Evolutionary conservation across 2,329 filamentous ascomycete genomes (phyloP).

Genomic region (Ophiosphaerella korrae): DNA sequence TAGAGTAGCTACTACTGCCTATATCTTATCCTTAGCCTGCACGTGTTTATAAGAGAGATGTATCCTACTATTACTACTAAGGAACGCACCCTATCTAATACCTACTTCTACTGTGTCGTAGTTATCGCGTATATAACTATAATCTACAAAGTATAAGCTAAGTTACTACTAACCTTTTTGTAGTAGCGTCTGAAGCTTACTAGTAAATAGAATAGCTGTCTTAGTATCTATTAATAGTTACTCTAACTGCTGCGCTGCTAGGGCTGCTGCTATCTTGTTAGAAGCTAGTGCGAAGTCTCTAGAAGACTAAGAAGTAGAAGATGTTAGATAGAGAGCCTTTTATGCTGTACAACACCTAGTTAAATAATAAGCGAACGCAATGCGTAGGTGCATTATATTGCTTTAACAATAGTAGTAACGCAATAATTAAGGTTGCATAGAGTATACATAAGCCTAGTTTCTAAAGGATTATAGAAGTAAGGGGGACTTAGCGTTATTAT

Average conservation of each 20-base stretch:
- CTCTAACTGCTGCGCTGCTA: slow-evolving; percentile 20
- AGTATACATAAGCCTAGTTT: slow-evolving; percentile 73
- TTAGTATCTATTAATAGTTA: slow-evolving; percentile 23
- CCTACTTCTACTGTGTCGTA: slow-evolving; percentile 28
- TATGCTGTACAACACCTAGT: slow-evolving; percentile 75
- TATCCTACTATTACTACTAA: slow-evolving; percentile 31
- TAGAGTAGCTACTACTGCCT: slow-evolving; percentile 18
- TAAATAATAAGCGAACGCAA: slow-evolving; percentile 79
- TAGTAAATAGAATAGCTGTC: slow-evolving; percentile 26
- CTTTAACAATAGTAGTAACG: slow-evolving; percentile 84
- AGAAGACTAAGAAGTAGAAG: slow-evolving; percentile 79
- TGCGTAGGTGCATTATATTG: slow-evolving; percentile 81
- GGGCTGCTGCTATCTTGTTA: slow-evolving; percentile 31
- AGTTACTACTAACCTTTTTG: slow-evolving; percentile 24
- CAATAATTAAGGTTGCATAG: slow-evolving; percentile 67
- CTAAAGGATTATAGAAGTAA: slow-evolving; percentile 71
- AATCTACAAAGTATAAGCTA: slow-evolving; percentile 36
- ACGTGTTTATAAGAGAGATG: slow-evolving; percentile 22
- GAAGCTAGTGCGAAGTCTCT: slow-evolving; percentile 30
- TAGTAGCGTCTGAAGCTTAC: slow-evolving; percentile 37
- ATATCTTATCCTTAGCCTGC: slow-evolving; percentile 30
- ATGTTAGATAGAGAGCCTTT: slow-evolving; percentile 85
- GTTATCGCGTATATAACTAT: slow-evolving; percentile 38
- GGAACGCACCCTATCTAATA: slow-evolving; percentile 23
- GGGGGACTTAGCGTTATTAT: slow-evolving; percentile 40